Conservation (phyloP, 2,329 filamentous ascomycete genomes). For the Aspergillus sp. region DNA sequence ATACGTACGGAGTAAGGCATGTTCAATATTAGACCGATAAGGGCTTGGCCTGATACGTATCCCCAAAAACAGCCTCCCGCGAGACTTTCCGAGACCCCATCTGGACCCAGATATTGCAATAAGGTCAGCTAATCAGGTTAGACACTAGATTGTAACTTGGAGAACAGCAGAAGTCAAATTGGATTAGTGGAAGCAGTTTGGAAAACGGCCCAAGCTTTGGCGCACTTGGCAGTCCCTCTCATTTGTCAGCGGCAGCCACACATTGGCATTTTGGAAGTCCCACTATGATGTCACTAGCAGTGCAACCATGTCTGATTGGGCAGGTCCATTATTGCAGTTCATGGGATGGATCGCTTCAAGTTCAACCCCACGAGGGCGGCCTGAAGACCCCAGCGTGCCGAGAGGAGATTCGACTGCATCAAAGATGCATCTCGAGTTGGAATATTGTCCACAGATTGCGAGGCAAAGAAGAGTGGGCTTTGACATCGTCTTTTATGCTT, state of each 20-base stretch:
- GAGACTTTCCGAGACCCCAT: background rate
- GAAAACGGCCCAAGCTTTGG: conserved; percentile 20
- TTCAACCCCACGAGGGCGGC: conserved; percentile 1
- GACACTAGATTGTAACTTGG: background rate
- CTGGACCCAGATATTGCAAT: background rate
- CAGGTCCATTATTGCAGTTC: conserved; percentile 11
- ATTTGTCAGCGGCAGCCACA: conserved; percentile 10
- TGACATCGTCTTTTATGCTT: background rate
- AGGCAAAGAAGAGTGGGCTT: background rate
- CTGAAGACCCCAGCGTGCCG: background rate
- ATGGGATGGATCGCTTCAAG: conserved; percentile 14
- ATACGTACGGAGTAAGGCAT: background rate
- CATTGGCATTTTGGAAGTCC: background rate
- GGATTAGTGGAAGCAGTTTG: conserved; percentile 2
- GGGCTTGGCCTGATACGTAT: background rate
- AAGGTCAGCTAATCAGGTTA: background rate
- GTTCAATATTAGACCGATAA: background rate
- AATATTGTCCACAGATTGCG: background rate
- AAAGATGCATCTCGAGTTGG: background rate
- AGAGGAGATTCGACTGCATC: background rate
- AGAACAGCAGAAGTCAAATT: background rate
- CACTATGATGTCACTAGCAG: conserved; percentile 11
- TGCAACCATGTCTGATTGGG: conserved; percentile 13
- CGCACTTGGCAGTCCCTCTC: conserved; percentile 9
- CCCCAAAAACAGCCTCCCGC: background rate